Base-by-base conservation (phyloP, 2,329 filamentous ascomycete genomes). In the Lasiodiplodia hormozganensis region DNA sequence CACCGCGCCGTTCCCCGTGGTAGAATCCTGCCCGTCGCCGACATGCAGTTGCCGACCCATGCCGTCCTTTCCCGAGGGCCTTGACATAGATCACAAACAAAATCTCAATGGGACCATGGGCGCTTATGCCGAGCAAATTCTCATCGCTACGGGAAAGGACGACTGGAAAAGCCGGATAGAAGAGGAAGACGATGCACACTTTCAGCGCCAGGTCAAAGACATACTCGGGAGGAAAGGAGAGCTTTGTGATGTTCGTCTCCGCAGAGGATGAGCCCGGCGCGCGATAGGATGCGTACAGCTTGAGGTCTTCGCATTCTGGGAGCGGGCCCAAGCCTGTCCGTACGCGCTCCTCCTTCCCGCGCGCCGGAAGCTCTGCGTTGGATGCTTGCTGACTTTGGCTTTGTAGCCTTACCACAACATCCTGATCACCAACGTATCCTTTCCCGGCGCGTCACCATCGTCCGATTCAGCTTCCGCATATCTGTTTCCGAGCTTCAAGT, bases 81-180 rank as follows among this genome's bases (percentile, higher is more conserved):
- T 96, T 18, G 87, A 90, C 25, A 94, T 97, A 65, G 94, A 97
- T 76, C 85, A 86, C 73, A 85, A 87, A 70, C 87, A 87, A 49
- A 84, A 86, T 21, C 82, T 97, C 53, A 90, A 92, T 75, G 92
- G 92, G 14, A 90, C 91, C 6, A 94, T 97, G 81, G 85, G 91
- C 2, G 83, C 86, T 1, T 97, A 97, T 77, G 85, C 89, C 1
- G 90, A 96, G 79, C 94, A 97, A 73, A 87, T 97, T 3, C 80
- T 98, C 11, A 85, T 97, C 16, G 94, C 91, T 70, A 97, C 94
- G 0, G 94, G 93, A 4, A 88, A 89, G 70, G 82, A 85, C 36
- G 92, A 97, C 80, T 97, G 94, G 94, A 84, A 85, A 34, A 94
- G 91, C 75, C 87, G 88, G 68, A 96, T 97, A 70, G 90, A 97